These are phyloP conservation scores for Eucalyptus shirleyi DNA, from an alignment of 345 rosid genomes.

Conservation along the genomic window DNA sequence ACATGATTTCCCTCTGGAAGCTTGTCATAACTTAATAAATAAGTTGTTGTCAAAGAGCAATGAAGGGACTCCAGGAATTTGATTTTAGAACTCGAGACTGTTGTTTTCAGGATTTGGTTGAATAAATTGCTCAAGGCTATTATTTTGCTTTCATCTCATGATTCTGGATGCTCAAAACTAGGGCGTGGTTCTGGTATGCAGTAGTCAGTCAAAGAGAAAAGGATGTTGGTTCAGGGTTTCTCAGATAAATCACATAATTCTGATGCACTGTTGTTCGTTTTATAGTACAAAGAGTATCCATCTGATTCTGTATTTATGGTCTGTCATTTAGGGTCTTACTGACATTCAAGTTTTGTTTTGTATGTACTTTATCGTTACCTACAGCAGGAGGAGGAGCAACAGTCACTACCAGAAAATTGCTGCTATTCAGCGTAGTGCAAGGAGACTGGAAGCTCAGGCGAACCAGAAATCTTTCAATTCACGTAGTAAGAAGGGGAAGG, in stretches of 20 bases:
- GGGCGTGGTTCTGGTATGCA: not conserved
- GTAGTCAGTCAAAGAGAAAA: not conserved
- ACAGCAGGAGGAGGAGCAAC: conserved; percentile 47
- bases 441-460: conserved; percentile 44
- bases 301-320: not conserved
- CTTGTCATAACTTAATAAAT: not conserved
- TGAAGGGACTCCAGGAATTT: not conserved
- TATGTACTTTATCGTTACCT: not conserved
- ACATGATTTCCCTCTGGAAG: not conserved
- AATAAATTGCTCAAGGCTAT: not conserved
- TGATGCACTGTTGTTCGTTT: not conserved
- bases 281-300: not conserved
- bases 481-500: conserved; percentile 27
- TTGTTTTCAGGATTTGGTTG: not conserved
- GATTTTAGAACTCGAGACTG: not conserved
- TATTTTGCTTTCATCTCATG: not conserved
- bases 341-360: not conserved
- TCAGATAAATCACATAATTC: not conserved
- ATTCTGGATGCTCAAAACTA: not conserved
- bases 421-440: conserved; percentile 43
- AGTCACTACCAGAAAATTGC: conserved; percentile 39
- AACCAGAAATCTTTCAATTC: conserved; percentile 10
- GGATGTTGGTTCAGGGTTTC: not conserved
- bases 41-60: not conserved
- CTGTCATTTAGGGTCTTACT: not conserved